Evolutionary conservation across 352 stramenopile species (phyloP).

Genomic region (Pythium brachiatum): DNA sequence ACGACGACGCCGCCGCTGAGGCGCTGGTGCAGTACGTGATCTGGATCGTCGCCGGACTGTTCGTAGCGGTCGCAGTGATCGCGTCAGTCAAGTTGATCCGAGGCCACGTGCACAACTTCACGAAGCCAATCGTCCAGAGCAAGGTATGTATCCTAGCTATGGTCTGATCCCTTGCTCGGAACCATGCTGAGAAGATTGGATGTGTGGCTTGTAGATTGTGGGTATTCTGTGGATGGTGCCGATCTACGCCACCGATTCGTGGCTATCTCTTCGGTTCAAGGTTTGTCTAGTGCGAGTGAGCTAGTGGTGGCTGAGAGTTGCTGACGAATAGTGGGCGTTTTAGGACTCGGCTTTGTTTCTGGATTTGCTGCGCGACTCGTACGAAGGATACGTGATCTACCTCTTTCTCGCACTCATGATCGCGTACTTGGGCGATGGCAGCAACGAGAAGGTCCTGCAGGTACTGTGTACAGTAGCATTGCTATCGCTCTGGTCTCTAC

Average conservation of each 20-base stretch:
- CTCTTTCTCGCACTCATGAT: conserved; percentile 97
- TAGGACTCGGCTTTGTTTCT: conserved; percentile 87
- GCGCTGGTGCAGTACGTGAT: conserved; percentile 63
- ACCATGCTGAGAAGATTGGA: neutral
- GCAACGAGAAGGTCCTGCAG: conserved; percentile 81
- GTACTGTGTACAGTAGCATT: conserved; percentile 22
- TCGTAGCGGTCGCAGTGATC: conserved; percentile 85
- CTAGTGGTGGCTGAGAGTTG: neutral
- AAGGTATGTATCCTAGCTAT: conserved; percentile 66
- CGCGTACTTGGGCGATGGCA: conserved; percentile 91
- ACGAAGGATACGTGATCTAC: conserved; percentile 98
- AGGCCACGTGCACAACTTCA: conserved; percentile 90
- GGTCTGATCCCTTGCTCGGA: neutral
- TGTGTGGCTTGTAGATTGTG: conserved; percentile 84
- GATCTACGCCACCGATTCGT: conserved; percentile 97
- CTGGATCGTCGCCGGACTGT: conserved; percentile 88
- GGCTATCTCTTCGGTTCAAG: conserved; percentile 96
- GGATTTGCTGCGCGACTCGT: conserved; percentile 95
- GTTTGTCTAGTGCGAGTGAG: conserved; percentile 21
- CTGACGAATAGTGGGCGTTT: neutral
- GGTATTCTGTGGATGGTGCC: conserved; percentile 99
- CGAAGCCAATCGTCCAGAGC: conserved; percentile 91
- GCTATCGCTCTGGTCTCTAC: conserved; percentile 8
- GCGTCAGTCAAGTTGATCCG: conserved; percentile 91
- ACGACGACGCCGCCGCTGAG: conserved; percentile 35